A percentile compares a stretch with the other conserved stretches of the same genome.
Evolutionary conservation across 768 basidiomycete genomes (phyloP).

Genomic region (Naganishia vaughanmartiniae): DNA sequence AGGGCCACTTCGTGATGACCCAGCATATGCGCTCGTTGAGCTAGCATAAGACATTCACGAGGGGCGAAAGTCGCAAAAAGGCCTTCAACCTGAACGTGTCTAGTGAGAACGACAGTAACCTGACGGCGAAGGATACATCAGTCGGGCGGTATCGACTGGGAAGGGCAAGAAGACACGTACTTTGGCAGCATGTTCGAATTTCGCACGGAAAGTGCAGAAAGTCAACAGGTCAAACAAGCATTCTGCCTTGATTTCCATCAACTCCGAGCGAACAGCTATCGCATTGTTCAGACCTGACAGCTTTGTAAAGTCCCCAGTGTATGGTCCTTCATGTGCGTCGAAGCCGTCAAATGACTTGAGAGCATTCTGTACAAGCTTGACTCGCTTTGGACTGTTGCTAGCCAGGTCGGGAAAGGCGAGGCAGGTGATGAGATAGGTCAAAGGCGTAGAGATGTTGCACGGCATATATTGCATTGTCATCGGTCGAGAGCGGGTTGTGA

Average conservation of each 20-base stretch:
- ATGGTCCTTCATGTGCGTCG: slow-evolving; percentile 20
- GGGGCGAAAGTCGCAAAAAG: slow-evolving; percentile 25
- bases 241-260: slow-evolving; percentile 27
- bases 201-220: slow-evolving; percentile 20
- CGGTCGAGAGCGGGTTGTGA: background rate
- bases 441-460: slow-evolving; percentile 9
- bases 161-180: background rate
- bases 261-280: slow-evolving; percentile 12
- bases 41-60: slow-evolving; percentile 25
- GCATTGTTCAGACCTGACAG: background rate
- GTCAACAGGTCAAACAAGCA: slow-evolving; percentile 18
- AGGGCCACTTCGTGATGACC: slow-evolving; percentile 15
- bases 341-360: slow-evolving; percentile 13
- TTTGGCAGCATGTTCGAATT: slow-evolving; percentile 15
- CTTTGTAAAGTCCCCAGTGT: slow-evolving; percentile 7
- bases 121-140: background rate
- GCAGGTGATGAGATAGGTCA: slow-evolving; percentile 29
- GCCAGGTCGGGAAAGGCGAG: slow-evolving; percentile 19
- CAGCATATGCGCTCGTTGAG: slow-evolving; percentile 28
- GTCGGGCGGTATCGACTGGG: background rate
- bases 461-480: slow-evolving; percentile 11
- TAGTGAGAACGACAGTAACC: slow-evolving; percentile 5
- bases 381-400: slow-evolving; percentile 28
- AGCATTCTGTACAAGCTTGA: slow-evolving; percentile 22
- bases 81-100: slow-evolving; percentile 19